Conservation (phyloP, 23 red algal species). For the Agarophyton chilense region DNA sequence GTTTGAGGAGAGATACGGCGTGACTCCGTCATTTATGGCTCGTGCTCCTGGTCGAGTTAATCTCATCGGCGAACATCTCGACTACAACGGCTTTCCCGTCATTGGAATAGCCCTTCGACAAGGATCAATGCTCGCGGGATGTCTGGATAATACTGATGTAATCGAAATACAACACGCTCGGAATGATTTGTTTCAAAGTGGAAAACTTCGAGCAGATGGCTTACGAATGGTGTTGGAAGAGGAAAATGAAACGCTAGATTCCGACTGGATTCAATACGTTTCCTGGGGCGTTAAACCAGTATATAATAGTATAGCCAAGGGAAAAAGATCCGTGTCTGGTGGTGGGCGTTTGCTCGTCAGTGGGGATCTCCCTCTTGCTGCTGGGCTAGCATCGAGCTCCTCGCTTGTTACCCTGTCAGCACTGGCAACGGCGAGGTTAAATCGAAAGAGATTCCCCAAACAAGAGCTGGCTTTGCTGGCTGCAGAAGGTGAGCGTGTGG, state of each 20-base stretch:
- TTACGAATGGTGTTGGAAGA: constrained; percentile 25
- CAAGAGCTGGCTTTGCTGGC: constrained; percentile 42
- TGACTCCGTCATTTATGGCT: constrained; percentile 33
- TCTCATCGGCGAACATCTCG: constrained; percentile 73
- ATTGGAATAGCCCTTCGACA: constrained; percentile 28
- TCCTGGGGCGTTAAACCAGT: constrained; percentile 47
- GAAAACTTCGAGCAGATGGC: constrained; percentile 28
- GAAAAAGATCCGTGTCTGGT: constrained; percentile 41
- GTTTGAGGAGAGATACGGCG: constrained; percentile 36
- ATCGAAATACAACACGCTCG: constrained; percentile 45
- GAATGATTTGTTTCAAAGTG: constrained; percentile 1
- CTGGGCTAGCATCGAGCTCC: constrained; percentile 58
- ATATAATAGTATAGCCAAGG: constrained; percentile 11
- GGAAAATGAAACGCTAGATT: constrained; percentile 22
- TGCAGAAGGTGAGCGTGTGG: constrained; percentile 58
- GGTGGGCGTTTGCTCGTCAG: constrained; percentile 55
- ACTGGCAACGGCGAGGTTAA: constrained; percentile 49
- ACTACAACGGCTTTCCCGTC: constrained; percentile 68
- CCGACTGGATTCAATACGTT: constrained; percentile 55
- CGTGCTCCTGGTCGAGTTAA: constrained; percentile 63
- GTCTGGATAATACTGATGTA: constrained; percentile 41
- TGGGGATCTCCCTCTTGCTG: constrained; percentile 60
- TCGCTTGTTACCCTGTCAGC: constrained; percentile 53
- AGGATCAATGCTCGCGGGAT: constrained; percentile 61
- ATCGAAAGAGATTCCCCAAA: constrained; percentile 30